Base-by-base conservation (phyloP, 2,329 filamentous ascomycete genomes). In the Xylariomycetidae sp. region DNA sequence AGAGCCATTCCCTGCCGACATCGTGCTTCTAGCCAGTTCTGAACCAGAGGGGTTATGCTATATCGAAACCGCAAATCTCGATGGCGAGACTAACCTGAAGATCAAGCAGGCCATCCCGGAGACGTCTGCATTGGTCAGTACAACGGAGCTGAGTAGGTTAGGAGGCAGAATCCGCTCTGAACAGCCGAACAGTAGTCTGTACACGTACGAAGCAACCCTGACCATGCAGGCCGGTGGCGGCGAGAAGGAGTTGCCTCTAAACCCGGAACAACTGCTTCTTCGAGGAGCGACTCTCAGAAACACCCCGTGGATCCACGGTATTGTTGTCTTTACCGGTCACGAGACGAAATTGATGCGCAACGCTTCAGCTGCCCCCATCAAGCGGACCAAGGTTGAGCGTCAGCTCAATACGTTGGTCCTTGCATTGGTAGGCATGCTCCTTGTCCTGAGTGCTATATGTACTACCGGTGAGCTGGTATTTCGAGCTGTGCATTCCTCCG, bases 321-420 rank as follows among this genome's bases (percentile, higher is more conserved):
- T 94, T 13, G 92, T 98, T 34, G 90, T 98, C 12, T 98, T 97
- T 53, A 95, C 88, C 3, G 92, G 92, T 32, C 92, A 98, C 62
- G 92, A 98, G 66, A 97, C 92, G 6, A 98, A 98, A 64, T 74
- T 98, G 43, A 97, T 98, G 92, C 82, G 92, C 49, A 98, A 98
- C 58, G 94, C 92, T 13, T 98, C 90, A 3, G 90, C 90, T 4
- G 85, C 92, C 2, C 94, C 92, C 5, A 98, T 98, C 66, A 98
- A 98, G 69, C 85, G 90, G 36, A 98, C 92, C 22, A 90, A 89
- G 48, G 90, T 98, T 6, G 92, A 98, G 63, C 80, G 82, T 42
- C 85, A 94, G 69, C 84, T 98, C 48, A 98, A 98, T 61, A 77
- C 82, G 51, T 85, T 97, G 42, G 95, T 98, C 53, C 69, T 98